Evolutionary conservation across 257 asterid genomes (phyloP).

Genomic region (Plantago ovata): DNA sequence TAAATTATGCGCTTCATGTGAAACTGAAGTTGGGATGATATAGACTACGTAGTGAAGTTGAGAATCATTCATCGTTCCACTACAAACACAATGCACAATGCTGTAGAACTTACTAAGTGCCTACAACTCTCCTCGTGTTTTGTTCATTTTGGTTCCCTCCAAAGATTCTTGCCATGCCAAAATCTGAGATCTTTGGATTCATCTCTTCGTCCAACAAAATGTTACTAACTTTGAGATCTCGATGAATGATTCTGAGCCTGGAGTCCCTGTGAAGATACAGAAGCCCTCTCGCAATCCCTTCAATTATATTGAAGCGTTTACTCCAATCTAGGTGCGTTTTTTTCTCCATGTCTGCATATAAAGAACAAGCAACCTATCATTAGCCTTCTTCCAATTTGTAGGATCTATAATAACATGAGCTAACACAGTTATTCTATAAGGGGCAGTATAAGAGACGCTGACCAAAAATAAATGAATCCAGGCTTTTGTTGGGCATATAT

Average conservation of each 20-base stretch:
- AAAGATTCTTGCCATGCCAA: conserved; percentile 90
- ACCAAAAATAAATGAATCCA: conserved; percentile 74
- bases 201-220: conserved; percentile 78
- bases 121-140: conserved; percentile 76
- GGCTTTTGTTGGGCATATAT: conserved; percentile 89
- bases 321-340: conserved; percentile 57
- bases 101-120: conserved; percentile 67
- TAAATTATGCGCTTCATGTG: background rate
- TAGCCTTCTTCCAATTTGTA: background rate
- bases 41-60: too few species aligned
- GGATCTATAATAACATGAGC: background rate
- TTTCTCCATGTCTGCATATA: conserved; percentile 49
- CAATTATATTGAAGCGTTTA: conserved; percentile 56
- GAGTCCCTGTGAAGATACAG: conserved; percentile 89
- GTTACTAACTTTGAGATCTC: conserved; percentile 86
- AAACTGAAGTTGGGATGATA: too few species aligned
- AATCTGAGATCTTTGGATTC: conserved; percentile 93
- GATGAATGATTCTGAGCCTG: conserved; percentile 75
- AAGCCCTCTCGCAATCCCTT: conserved; percentile 91
- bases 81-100: background rate
- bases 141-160: conserved; percentile 81
- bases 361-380: background rate
- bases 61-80: background rate
- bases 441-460: conserved; percentile 11
- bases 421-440: background rate